Base-by-base conservation (phyloP, 768 basidiomycete genomes). In the Russula compacta region DNA sequence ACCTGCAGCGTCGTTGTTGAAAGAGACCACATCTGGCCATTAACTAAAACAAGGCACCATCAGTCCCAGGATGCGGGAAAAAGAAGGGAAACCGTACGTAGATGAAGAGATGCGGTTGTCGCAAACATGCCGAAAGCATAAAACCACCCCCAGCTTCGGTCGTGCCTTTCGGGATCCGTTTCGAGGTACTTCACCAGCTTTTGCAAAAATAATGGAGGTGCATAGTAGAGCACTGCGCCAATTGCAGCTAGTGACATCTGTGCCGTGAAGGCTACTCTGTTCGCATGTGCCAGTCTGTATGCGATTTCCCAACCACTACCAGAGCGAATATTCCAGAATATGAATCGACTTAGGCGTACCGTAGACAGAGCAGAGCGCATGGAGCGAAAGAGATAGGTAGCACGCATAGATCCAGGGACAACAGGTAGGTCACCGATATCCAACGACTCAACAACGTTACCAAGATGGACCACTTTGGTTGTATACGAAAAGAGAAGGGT, bases 341-440 rank as follows among this genome's bases (percentile, higher is more conserved):
- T 77, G 36, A 87, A 72, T 24, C 73, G 73, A 21, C 29, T 57
- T 38, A 86, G 75, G 53, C 76, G 77, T 61, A 83, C 71, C 3
- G 74, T 74, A 21, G 77, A 79, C 70, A 85, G 75, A 1, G 81
- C 79, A 6, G 68, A 71, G 59, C 81, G 83, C 87, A 92, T 91
- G 24, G 67, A 68, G n/a, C 80, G 65, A 66, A 84, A 92, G 58
- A 88, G 81, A 67, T 72, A 71, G 5, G 83, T 78, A 6, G 77
- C 76, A 35, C 93, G 88, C 83, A 92, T 85, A 66, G 81, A 71
- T 0, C 78, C 82, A 0, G 88, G 82, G 9, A 94, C 80, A 56
- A 95, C 84, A 6, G 93, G 94, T 35, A 97, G 76, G 70, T 97
- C 92, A 61, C 85, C 91, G 21, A 92, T 90, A 66, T 95, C 89